These are phyloP conservation scores for Schoenoplectus tabernaemontani DNA, from an alignment of 202 grass and related monocot species.

Conservation along the genomic window DNA sequence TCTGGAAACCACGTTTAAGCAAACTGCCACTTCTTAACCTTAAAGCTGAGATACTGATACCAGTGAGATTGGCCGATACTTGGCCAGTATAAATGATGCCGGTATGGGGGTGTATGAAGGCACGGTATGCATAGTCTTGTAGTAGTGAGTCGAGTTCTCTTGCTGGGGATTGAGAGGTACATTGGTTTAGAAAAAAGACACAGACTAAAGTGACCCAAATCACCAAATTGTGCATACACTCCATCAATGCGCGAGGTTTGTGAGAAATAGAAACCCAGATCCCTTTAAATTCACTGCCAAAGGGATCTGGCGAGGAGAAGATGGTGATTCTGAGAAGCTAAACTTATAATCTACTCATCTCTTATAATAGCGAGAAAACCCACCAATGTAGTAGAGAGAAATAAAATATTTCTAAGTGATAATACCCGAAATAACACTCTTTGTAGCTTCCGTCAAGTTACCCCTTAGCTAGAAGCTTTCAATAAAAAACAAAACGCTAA, in stretches of 20 bases:
- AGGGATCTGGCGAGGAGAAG: slow-evolving; percentile 27
- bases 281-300: not conserved
- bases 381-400: slow-evolving; percentile 17
- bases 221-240: slow-evolving; percentile 24
- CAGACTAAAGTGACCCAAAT: slow-evolving; percentile 31
- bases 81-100: slow-evolving; percentile 51
- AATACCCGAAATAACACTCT: slow-evolving; percentile 14
- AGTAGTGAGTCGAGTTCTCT: slow-evolving; percentile 54
- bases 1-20: slow-evolving; percentile 25
- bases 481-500: not conserved
- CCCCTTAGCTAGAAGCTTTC: not conserved
- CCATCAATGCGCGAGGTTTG: slow-evolving; percentile 33
- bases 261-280: slow-evolving; percentile 11
- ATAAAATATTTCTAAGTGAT: not conserved
- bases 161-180: slow-evolving; percentile 26
- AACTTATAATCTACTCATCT: slow-evolving; percentile 26
- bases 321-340: not conserved
- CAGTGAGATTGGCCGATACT: slow-evolving; percentile 43
- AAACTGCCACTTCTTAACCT: slow-evolving; percentile 83
- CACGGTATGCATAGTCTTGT: slow-evolving; percentile 56
- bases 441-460: not conserved
- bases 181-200: slow-evolving; percentile 22
- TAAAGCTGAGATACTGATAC: slow-evolving; percentile 43
- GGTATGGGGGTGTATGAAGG: slow-evolving; percentile 50
- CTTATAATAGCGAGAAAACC: not conserved